Evolutionary conservation across 352 stramenopile species (phyloP), one percentile per base, ranked within the genome.

Genomic region (Globisporangium viniferum): DNA sequence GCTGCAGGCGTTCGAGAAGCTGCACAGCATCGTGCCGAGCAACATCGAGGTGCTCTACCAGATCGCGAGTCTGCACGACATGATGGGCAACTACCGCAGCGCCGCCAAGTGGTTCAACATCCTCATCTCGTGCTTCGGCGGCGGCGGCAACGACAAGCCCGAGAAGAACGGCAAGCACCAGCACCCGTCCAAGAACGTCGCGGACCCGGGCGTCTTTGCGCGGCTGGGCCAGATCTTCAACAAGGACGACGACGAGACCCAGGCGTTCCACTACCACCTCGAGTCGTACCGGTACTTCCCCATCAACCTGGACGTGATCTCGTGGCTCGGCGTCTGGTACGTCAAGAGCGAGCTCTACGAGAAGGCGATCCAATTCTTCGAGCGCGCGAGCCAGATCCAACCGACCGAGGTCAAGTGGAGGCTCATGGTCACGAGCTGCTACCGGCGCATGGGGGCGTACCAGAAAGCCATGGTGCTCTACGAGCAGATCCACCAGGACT

Each of bases 331-430:
- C 20, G 92, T 98, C 20, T 98, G 95, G 95, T 99, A 98, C 70
- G 94, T 99, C 66, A 98, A 98, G 75, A 94, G 90, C 41, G 95
- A 99, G 70, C 82, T 99, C 71, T 99, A 98, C 73, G 95, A 98
- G 71, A 98, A 98, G 73, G 94, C 93, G 10, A 98, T 99, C 57
- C 81, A 96, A 57, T 99, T 98, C 74, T 99, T 99, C 64, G 86
- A 98, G 70, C 84, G 93, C 29, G 97, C 97, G 62, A 89, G 90
- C 51, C 84, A 98, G 66, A 97, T 99, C 58, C 90, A 99, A 65
- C 95, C 96, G 15, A 94, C 81, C 29, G 96, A 99, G 68, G 91
- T 98, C 61, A 99, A 99, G 71, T 99, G 96, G 96, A 77, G 90
- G 10, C 88, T 99, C 63, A 99, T 99, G 96, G 90, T 98, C 53